Conservation (phyloP, 108 stramenopile species). For the Chaetoceros tenuissimus region DNA sequence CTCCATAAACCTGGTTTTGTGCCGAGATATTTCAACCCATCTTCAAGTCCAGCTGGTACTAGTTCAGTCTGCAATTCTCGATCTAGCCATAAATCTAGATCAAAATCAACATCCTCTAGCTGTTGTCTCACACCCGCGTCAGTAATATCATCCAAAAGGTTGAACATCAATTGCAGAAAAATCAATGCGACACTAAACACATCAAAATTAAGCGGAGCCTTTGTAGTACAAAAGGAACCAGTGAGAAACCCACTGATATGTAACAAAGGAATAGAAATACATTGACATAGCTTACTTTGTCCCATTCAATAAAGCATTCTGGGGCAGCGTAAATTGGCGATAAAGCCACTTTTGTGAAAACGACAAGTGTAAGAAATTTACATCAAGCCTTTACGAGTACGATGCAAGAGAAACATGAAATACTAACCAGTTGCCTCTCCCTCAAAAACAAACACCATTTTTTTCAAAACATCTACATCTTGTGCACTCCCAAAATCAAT, state of each 20-base stretch:
- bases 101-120: slow-evolving; percentile 43
- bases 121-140: slow-evolving; percentile 67
- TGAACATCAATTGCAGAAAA: slow-evolving; percentile 69
- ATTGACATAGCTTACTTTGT: slow-evolving; percentile 4
- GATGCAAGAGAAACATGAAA: too few relatives aligned
- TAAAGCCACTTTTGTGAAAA: slow-evolving; percentile 44
- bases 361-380: slow-evolving; percentile 10
- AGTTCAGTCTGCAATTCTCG: slow-evolving; percentile 33
- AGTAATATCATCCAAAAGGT: slow-evolving; percentile 61
- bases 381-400: too few relatives aligned
- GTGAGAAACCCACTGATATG: not conserved
- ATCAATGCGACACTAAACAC: slow-evolving; percentile 56
- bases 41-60: slow-evolving; percentile 37
- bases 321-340: slow-evolving; percentile 73
- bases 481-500: slow-evolving; percentile 82
- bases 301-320: slow-evolving; percentile 43
- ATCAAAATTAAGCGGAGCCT: slow-evolving; percentile 47
- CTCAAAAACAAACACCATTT: not conserved
- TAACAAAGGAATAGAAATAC: not conserved
- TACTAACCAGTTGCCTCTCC: not conserved
- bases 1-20: slow-evolving; percentile 67
- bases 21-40: slow-evolving; percentile 50
- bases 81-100: slow-evolving; percentile 65
- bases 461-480: slow-evolving; percentile 37
- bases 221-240: not conserved